Percentiles rank a stretch among this genome's conserved stretches.
phyloP scores from a whole-genome alignment of 352 stramenopile species.

The Phytophthora pluvialis region DNA sequence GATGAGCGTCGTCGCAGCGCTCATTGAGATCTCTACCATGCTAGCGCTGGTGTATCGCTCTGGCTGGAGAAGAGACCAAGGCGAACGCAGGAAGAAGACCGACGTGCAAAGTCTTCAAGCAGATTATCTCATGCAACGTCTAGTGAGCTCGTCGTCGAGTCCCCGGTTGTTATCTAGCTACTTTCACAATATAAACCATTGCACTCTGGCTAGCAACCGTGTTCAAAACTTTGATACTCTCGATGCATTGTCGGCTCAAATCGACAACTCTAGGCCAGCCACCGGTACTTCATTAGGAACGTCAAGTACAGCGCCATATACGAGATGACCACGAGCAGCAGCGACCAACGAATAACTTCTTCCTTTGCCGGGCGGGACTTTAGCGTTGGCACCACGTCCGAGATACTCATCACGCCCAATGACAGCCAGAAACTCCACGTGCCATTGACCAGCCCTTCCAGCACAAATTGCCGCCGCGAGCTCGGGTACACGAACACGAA shows the following conservation, averaged over 20 bases:
- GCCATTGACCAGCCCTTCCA: constrained; percentile 68
- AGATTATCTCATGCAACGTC: not conserved
- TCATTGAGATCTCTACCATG: constrained; percentile 60
- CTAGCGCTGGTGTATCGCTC: constrained; percentile 38
- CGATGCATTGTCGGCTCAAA: too few species aligned
- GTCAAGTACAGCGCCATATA: constrained; percentile 58
- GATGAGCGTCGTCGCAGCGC: constrained; percentile 52
- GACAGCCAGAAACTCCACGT: constrained; percentile 72
- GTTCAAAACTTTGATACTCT: too few species aligned
- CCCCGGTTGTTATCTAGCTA: too few species aligned
- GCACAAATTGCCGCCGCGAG: constrained; percentile 65
- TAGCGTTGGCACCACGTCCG: constrained; percentile 49
- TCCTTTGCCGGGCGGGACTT: constrained; percentile 38
- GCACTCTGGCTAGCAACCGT: not conserved
- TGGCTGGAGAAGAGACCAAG: too few species aligned
- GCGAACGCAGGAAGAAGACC: not conserved
- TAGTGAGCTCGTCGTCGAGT: constrained; percentile 15
- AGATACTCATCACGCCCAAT: constrained; percentile 53
- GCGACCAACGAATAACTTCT: constrained; percentile 53
- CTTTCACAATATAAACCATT: not conserved
- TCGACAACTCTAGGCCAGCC: constrained; percentile 44
- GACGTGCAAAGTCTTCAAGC: too few species aligned
- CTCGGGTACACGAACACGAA: constrained; percentile 71
- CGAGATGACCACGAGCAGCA: constrained; percentile 52
- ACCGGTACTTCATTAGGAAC: constrained; percentile 70